Evolutionary conservation across 2,329 filamentous ascomycete genomes (phyloP).

Genomic region (Mycosphaerella sp.): DNA sequence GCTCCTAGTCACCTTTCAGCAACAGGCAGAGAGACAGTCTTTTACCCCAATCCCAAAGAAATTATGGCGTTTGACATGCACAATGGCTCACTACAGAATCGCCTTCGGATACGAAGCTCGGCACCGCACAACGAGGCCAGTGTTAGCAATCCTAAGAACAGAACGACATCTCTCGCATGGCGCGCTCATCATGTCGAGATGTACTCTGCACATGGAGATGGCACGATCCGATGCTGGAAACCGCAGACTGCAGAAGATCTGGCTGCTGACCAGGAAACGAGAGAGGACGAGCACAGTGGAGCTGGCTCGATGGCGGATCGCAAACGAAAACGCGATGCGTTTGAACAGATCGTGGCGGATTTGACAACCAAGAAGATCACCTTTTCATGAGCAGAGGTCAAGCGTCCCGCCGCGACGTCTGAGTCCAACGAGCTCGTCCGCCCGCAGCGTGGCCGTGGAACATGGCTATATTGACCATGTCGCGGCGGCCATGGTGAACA

Average conservation of each 20-base stretch:
- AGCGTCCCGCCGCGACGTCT: too few species aligned
- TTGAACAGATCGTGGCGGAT: constrained; percentile 73
- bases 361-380: constrained; percentile 67
- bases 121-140: constrained; percentile 12
- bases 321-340: constrained; percentile 66
- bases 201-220: constrained; percentile 78
- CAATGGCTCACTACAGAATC: constrained; percentile 65
- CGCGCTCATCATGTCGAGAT: constrained; percentile 62
- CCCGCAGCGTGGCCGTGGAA: too few species aligned
- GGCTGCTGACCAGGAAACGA: constrained; percentile 39
- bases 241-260: constrained; percentile 50
- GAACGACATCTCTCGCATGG: constrained; percentile 73
- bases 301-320: constrained; percentile 41
- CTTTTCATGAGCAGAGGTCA: constrained; percentile 20
- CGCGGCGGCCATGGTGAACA: too few species aligned
- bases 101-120: constrained; percentile 56
- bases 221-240: constrained; percentile 73
- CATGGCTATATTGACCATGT: too few species aligned
- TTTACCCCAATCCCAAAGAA: constrained; percentile 71
- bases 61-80: constrained; percentile 75
- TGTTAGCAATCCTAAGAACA: constrained; percentile 37
- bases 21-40: constrained; percentile 58
- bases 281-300: constrained; percentile 37
- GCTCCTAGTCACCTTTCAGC: constrained; percentile 55
- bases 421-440: too few species aligned